Evolutionary conservation across 1,284 basidiomycete species (phyloP), one percentile per base, ranked within the genome.

Genomic region (Pseudozyma tsukubaensis): DNA sequence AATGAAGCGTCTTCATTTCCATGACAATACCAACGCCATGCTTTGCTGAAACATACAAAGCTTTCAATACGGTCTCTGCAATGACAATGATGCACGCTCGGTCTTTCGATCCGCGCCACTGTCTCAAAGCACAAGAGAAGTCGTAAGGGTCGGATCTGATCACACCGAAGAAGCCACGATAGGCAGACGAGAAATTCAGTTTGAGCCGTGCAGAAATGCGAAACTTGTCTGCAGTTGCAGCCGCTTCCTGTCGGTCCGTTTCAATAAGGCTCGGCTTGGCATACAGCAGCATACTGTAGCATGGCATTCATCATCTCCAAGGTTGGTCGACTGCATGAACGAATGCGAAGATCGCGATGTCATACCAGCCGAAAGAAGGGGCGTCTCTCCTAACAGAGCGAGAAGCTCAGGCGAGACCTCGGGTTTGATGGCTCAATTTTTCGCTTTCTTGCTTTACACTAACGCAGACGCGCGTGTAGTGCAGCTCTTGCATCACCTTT

Each of bases 331-430:
- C 8, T 39, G 37, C 37, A 39, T 39, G 37, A 39, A 13, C 3
- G 8, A 29, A 3, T 29, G 24, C 24, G 24, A n/a, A n/a, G 37
- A 12, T 39, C 37, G 16, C 37, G 12, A 39, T 39, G 37, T 9
- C 37, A n/a, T 12, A 39, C 8, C 37, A 39, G 37, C 37, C 37
- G 37, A 39, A 39, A 39, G 37, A 12, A 39, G 37, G 37, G 37
- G 12, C 11, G 37, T 39, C 8, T 39, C 37, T n/a, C 11, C 16
- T 39, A 12, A 39, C 37, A 39, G 45, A 59, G 43, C 58, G 58
- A 59, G 58, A 12, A 37, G 18, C 21, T 32, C 50, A 53, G 36
- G 50, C 58, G 58, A 59, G 58, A 53, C 50, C 57, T 59, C 57
- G 57, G 57, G 32, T 36, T 36, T 45, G 24, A 29, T 3, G 24